Evolutionary conservation across 2,329 filamentous ascomycete genomes (phyloP).

Genomic region (Neoscytalidium dimidiatum): DNA sequence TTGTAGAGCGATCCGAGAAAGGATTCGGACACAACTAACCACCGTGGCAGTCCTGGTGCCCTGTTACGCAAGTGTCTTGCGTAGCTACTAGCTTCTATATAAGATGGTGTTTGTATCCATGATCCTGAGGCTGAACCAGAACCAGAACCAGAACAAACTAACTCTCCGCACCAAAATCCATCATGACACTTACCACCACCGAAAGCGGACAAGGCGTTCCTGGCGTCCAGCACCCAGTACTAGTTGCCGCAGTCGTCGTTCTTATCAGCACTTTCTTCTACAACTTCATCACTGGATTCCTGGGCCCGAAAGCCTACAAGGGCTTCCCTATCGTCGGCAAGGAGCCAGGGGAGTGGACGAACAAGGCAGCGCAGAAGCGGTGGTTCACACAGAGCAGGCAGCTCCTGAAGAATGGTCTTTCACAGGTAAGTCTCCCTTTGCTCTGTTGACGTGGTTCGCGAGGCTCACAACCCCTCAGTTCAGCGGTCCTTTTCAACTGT

Average conservation of each 20-base stretch:
- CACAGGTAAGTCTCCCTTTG: not conserved
- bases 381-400: not conserved
- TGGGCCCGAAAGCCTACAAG: not conserved
- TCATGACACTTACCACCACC: not conserved
- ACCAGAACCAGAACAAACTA: too few relatives aligned
- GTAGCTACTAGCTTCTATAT: too few relatives aligned
- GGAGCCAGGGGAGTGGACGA: conserved; percentile 6
- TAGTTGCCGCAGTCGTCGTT: not conserved
- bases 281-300: not conserved
- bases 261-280: not conserved
- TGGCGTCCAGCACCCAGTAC: not conserved
- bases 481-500: conserved; percentile 1
- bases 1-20: too few relatives aligned
- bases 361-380: not conserved
- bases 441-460: not conserved
- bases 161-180: not conserved
- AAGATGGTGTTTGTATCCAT: too few relatives aligned
- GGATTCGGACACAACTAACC: too few relatives aligned
- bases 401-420: not conserved
- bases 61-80: too few relatives aligned
- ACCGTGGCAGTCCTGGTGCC: too few relatives aligned
- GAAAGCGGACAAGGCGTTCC: not conserved
- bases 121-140: too few relatives aligned
- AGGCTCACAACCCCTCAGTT: not conserved
- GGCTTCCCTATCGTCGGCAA: not conserved